Conservation (phyloP, 164 flowering plant genomes). For the Brasenia schreberi region DNA sequence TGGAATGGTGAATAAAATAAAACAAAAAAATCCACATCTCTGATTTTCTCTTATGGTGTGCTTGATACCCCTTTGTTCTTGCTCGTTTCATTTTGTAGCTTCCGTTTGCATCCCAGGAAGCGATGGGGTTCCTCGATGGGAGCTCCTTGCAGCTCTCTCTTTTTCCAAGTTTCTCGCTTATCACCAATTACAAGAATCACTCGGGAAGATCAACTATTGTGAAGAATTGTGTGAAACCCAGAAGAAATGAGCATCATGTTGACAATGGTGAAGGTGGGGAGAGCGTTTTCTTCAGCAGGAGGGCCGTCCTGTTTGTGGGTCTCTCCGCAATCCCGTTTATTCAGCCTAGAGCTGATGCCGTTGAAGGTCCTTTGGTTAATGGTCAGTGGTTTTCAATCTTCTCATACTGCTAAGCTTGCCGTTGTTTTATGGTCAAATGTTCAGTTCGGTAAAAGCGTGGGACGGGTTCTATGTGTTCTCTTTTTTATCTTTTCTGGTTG, state of each 20-base stretch:
- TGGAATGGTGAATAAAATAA: no score
- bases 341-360: slow-evolving; percentile 33
- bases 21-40: not conserved
- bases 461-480: not conserved
- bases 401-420: not conserved
- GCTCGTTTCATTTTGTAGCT: not conserved
- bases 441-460: not conserved
- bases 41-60: not conserved
- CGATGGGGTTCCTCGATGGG: not conserved
- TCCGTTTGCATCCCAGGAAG: not conserved
- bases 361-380: slow-evolving; percentile 17
- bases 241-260: slow-evolving; percentile 21
- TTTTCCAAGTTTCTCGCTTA: not conserved
- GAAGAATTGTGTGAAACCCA: slow-evolving; percentile 10
- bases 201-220: slow-evolving; percentile 11
- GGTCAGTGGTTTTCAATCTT: slow-evolving; percentile 16
- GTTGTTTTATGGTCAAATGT: not conserved
- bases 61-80: not conserved
- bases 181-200: not conserved
- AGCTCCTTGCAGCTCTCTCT: not conserved
- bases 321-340: slow-evolving; percentile 48
- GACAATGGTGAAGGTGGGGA: slow-evolving; percentile 8
- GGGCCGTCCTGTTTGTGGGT: slow-evolving; percentile 49
- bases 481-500: no score
- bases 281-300: slow-evolving; percentile 21